Percentiles rank a stretch among this genome's conserved stretches.
Evolutionary conservation across 2,329 filamentous ascomycete genomes (phyloP).

Genomic region (Neopestalotiopsis clavispora): DNA sequence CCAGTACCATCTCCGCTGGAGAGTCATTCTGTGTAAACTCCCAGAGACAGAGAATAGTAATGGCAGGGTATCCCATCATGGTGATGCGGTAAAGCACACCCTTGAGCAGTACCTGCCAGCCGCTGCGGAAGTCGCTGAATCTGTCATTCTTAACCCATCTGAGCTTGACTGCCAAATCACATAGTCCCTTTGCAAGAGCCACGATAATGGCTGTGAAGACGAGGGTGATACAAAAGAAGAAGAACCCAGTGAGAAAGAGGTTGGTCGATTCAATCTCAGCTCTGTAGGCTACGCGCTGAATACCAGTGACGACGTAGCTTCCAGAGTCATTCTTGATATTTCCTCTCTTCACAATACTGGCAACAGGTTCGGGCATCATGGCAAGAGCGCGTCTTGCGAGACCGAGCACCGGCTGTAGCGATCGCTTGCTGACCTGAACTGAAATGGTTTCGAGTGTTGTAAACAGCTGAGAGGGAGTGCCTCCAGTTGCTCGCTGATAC

Average conservation of each 20-base stretch:
- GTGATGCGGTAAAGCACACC: slow-evolving; percentile 91
- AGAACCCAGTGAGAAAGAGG: slow-evolving; percentile 88
- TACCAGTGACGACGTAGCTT: slow-evolving; percentile 73
- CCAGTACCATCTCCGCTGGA: slow-evolving; percentile 81
- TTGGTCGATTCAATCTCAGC: slow-evolving; percentile 88
- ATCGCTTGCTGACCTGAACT: slow-evolving; percentile 78
- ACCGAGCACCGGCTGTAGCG: slow-evolving; percentile 40
- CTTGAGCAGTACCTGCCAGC: slow-evolving; percentile 91
- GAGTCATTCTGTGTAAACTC: slow-evolving; percentile 89
- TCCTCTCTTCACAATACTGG: slow-evolving; percentile 54
- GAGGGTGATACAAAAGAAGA: slow-evolving; percentile 88
- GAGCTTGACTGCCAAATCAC: slow-evolving; percentile 75
- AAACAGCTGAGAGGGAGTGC: slow-evolving; percentile 79
- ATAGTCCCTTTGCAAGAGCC: slow-evolving; percentile 78
- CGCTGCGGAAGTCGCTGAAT: slow-evolving; percentile 92
- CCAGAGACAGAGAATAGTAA: slow-evolving; percentile 90
- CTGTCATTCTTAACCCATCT: slow-evolving; percentile 83
- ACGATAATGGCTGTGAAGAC: slow-evolving; percentile 75
- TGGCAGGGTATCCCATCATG: slow-evolving; percentile 89
- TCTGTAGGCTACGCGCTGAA: slow-evolving; percentile 86
- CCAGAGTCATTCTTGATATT: slow-evolving; percentile 60
- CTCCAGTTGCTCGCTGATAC: slow-evolving; percentile 94
- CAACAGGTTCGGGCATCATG: slow-evolving; percentile 50
- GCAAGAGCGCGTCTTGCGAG: slow-evolving; percentile 61
- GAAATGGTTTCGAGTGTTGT: slow-evolving; percentile 76